Conservation (phyloP, 208 protist species). For the Trypanosoma mega region DNA sequence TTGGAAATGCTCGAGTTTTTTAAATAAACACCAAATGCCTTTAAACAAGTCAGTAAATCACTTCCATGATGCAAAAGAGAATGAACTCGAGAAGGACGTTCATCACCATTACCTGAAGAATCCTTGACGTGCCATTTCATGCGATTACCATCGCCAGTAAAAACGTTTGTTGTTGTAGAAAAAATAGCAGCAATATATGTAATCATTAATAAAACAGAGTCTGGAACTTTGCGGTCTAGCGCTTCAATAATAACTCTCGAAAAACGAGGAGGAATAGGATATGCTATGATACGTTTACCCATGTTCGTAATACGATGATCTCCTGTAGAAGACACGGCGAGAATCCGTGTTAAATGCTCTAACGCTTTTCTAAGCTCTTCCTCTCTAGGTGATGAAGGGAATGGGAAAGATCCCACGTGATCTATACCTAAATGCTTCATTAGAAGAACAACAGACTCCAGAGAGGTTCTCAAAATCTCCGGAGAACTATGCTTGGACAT, state of each 20-base stretch:
- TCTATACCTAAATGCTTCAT: conserved; percentile 92
- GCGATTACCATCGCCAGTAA: conserved; percentile 81
- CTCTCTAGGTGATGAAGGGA: conserved; percentile 76
- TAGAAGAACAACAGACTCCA: conserved; percentile 90
- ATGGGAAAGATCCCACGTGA: conserved; percentile 85
- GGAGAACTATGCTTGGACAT: conserved; percentile 95
- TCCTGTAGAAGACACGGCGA: conserved; percentile 51
- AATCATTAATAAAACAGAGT: conserved; percentile 43
- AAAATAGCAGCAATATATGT: conserved; percentile 54
- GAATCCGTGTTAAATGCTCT: conserved; percentile 72
- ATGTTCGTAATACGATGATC: conserved; percentile 64
- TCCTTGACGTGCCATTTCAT: conserved; percentile 63
- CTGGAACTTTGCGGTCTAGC: conserved; percentile 29
- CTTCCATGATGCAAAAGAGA: conserved; percentile 77
- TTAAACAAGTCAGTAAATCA: conserved; percentile 81
- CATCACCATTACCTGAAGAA: conserved; percentile 30
- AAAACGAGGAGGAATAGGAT: conserved; percentile 85
- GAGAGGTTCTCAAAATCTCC: conserved; percentile 91
- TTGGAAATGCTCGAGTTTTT: conserved; percentile 27
- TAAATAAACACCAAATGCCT: conserved; percentile 72
- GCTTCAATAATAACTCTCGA: conserved; percentile 70
- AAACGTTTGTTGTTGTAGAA: conserved; percentile 80
- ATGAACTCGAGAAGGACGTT: conserved; percentile 43
- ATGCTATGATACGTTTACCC: conserved; percentile 65
- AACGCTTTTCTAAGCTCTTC: conserved; percentile 68